phyloP scores from a whole-genome alignment of 176 grass and related monocot species.

The Oryza meridionalis region DNA sequence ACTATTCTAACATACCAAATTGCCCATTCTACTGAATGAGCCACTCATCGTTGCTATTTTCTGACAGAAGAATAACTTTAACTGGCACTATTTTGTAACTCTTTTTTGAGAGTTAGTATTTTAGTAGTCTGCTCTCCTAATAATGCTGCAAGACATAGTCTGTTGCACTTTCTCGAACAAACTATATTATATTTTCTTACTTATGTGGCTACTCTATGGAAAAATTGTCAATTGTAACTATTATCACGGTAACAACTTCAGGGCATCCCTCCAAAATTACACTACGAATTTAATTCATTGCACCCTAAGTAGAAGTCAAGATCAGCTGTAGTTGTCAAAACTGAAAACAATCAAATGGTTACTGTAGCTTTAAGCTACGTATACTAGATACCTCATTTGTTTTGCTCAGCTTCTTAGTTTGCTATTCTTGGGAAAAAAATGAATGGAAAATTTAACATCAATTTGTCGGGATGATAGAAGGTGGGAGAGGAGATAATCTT shows the following conservation, averaged over 20 bases:
- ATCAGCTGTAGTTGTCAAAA: neutral
- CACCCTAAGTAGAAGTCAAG: neutral
- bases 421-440: neutral
- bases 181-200: slow-evolving; percentile 7
- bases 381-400: neutral
- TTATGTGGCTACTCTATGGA: neutral
- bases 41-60: slow-evolving; percentile 8
- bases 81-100: neutral
- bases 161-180: neutral
- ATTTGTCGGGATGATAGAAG: neutral
- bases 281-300: neutral
- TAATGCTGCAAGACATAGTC: slow-evolving; percentile 3
- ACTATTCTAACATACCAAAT: neutral
- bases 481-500: neutral
- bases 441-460: neutral
- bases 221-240: slow-evolving; percentile 2
- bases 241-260: neutral
- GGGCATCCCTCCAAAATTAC: neutral
- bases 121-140: neutral
- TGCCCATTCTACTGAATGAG: neutral
- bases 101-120: neutral
- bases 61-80: neutral
- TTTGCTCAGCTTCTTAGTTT: neutral
- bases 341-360: neutral
- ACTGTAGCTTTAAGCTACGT: neutral